Evolutionary conservation across 1,139 yeast species (phyloP), one percentile per base, ranked within the genome.

Genomic region (Taphrina betulina): DNA sequence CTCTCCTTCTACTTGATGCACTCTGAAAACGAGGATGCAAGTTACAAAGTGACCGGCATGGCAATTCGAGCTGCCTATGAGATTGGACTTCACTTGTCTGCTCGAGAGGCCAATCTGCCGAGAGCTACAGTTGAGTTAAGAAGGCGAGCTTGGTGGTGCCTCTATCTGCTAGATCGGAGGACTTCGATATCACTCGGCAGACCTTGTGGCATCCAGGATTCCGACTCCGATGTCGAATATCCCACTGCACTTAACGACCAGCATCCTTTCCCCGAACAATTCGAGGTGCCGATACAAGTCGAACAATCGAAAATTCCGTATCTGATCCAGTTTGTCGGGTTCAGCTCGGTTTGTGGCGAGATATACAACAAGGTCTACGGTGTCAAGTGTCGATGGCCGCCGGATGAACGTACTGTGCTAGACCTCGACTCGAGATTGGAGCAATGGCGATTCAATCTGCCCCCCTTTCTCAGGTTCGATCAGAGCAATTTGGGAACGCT

Each of bases 291-390:
- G 5, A 22, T 50, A 20, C n/a, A 40, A 16, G n/a, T 50, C 23
- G 54, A 50, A n/a, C 46, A 40, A 7, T 50, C 54, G 29, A 50
- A 50, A 29, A 50, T 50, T 16, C 54, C 54, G n/a, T 50, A 50
- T 24, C 46, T 50, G 16, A 26, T 50, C 31, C 46, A 50, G 17
- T 50, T 40, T 34, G 54, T 50, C 34, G 31, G 24, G n/a, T 50
- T 40, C 26, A 31, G 46, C 20, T 26, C 38, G 10, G 40, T 50
- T 20, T 42, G 44, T 23, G 54, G 54, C 10, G 46, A 40, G 16
- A 38, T 50, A n/a, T 50, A 50, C 34, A 19, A 40, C 22, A 38
- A 50, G 19, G 34, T 50, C 10, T 50, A 33, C 26, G 46, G 54
- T 7, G 46, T 40, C 23, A 41, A 50, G 37, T 41, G 40, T 14